Conservation (phyloP, 2,329 filamentous ascomycete genomes). For the Nigrospora sphaerica region DNA sequence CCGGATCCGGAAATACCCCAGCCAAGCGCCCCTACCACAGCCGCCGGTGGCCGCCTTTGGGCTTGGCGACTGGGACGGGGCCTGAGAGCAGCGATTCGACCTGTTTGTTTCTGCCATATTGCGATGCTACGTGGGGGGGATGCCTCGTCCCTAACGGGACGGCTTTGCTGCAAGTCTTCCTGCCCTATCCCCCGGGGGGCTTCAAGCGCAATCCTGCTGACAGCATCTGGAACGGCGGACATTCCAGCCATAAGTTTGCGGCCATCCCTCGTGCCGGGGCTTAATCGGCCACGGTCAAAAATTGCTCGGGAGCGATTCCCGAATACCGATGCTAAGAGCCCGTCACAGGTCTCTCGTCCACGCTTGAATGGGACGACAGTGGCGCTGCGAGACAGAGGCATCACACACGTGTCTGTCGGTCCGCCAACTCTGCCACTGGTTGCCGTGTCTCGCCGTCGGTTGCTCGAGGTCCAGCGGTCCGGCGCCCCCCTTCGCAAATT, state of each 20-base stretch:
- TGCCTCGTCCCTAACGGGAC: neutral
- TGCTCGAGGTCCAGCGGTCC: neutral
- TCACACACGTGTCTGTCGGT: neutral
- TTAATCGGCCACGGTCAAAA: too few species aligned
- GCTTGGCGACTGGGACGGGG: slow-evolving; percentile 4
- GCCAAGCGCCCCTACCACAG: neutral
- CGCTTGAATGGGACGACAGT: too few species aligned
- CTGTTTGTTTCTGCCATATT: slow-evolving; percentile 4
- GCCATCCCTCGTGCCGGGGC: too few species aligned
- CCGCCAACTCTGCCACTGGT: neutral
- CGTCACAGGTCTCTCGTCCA: too few species aligned
- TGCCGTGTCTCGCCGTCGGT: neutral
- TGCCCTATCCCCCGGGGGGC: neutral
- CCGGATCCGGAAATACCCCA: slow-evolving; percentile 7
- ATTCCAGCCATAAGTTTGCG: too few species aligned
- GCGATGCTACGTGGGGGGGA: neutral
- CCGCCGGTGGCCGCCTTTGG: neutral
- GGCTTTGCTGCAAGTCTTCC: slow-evolving; percentile 3
- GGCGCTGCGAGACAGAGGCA: too few species aligned
- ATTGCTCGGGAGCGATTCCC: too few species aligned
- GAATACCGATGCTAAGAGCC: too few species aligned
- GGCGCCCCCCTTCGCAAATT: neutral
- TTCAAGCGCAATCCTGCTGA: too few species aligned
- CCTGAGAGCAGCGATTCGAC: slow-evolving; percentile 1
- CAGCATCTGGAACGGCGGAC: too few species aligned